Conservation (phyloP, 768 basidiomycete genomes). For the Phanerochaete carnosa region DNA sequence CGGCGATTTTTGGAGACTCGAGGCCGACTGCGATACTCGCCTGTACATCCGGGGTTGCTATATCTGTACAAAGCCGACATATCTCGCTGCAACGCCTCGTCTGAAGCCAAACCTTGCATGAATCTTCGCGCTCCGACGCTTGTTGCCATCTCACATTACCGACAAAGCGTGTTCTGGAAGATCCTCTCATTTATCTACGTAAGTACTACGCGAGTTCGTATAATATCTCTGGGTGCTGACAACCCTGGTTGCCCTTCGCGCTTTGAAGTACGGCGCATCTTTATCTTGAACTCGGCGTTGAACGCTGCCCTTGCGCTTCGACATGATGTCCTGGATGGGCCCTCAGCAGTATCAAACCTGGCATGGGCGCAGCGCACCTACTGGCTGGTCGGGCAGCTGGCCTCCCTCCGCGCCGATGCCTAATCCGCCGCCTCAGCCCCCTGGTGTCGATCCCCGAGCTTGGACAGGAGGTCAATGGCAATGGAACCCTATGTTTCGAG, state of each 20-base stretch:
- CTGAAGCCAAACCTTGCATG: neutral
- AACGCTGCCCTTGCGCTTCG: neutral
- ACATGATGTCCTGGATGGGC: constrained; percentile 14
- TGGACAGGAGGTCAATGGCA: constrained; percentile 46
- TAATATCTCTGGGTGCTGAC: neutral
- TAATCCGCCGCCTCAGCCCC: constrained; percentile 54
- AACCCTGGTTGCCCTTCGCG: neutral
- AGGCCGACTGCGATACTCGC: neutral
- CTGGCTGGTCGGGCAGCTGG: constrained; percentile 37
- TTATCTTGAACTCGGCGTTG: neutral
- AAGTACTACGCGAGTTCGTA: neutral
- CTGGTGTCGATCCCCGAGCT: constrained; percentile 40
- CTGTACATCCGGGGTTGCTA: neutral
- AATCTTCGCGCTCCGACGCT: neutral
- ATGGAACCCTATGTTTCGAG: constrained; percentile 24
- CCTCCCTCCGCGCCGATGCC: constrained; percentile 35
- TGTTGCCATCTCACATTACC: neutral
- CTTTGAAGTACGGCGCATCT: neutral
- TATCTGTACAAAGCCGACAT: neutral
- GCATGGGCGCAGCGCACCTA: constrained; percentile 7
- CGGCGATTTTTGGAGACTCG: constrained; percentile 1
- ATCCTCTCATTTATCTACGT: neutral
- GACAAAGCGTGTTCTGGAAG: neutral
- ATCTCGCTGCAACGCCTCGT: neutral
- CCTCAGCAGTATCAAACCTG: constrained; percentile 12